Evolutionary conservation across 208 protist species (phyloP).

Genomic region (Crithidia brevicula): DNA sequence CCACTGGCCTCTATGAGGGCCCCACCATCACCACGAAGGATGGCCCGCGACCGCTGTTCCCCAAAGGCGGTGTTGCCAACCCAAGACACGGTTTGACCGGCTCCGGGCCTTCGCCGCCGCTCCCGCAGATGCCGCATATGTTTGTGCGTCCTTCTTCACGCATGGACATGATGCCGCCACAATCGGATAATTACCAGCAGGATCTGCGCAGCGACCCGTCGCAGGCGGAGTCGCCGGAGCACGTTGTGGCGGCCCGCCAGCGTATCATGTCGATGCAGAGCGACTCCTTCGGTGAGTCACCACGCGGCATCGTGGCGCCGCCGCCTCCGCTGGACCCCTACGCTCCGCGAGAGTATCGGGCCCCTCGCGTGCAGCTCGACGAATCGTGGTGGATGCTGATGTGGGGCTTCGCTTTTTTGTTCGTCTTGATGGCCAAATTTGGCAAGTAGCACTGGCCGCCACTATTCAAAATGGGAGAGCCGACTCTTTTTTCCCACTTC

Average conservation of each 20-base stretch:
- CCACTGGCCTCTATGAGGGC: slow-evolving; percentile 53
- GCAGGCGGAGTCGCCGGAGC: slow-evolving; percentile 49
- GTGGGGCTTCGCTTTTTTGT: slow-evolving; percentile 36
- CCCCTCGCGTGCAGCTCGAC: slow-evolving; percentile 41
- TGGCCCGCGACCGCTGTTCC: slow-evolving; percentile 44
- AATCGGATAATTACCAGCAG: slow-evolving; percentile 33
- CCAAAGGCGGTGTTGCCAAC: slow-evolving; percentile 2
- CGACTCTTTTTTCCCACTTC: neutral
- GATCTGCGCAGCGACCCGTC: slow-evolving; percentile 52
- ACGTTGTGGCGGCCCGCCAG: slow-evolving; percentile 51
- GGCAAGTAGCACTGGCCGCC: slow-evolving; percentile 27
- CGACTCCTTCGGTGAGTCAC: slow-evolving; percentile 59
- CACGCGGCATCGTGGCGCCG: slow-evolving; percentile 60
- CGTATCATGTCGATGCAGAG: slow-evolving; percentile 54
- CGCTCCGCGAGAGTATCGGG: slow-evolving; percentile 33
- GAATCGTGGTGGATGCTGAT: slow-evolving; percentile 55
- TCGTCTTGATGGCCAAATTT: slow-evolving; percentile 45
- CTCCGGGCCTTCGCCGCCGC: neutral
- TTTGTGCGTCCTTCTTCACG: neutral
- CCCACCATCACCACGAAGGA: slow-evolving; percentile 51
- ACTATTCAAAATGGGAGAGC: neutral
- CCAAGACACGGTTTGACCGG: slow-evolving; percentile 1
- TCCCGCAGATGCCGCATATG: slow-evolving; percentile 15
- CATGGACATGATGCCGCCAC: slow-evolving; percentile 22
- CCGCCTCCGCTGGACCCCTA: slow-evolving; percentile 45